phyloP scores from a whole-genome alignment of 2,329 filamentous ascomycete species.

The Westerdykella sp. region DNA sequence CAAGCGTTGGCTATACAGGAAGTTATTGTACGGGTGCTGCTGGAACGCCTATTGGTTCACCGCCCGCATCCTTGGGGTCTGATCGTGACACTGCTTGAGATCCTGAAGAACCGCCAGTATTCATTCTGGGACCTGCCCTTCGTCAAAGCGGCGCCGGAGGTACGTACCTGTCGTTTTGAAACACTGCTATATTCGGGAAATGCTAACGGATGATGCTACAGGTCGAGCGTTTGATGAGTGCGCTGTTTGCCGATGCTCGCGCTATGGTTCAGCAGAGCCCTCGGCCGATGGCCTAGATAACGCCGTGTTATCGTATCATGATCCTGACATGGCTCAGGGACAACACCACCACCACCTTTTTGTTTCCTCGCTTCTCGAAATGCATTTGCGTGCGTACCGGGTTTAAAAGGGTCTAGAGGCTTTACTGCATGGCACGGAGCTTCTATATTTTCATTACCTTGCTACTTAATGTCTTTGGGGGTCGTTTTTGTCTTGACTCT shows the following conservation, averaged over 20 bases:
- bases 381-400: conserved; percentile 32
- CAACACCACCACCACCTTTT: conserved; percentile 6
- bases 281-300: conserved; percentile 26
- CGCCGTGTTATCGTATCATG: neutral
- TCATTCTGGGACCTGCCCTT: conserved; percentile 90
- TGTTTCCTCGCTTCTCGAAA: conserved; percentile 16
- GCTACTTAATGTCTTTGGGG: conserved; percentile 13
- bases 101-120: conserved; percentile 86
- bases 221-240: conserved; percentile 44
- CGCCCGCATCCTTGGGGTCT: conserved; percentile 96
- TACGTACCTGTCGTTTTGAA: conserved; percentile 13
- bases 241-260: conserved; percentile 40
- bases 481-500: conserved; percentile 12
- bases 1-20: conserved; percentile 74
- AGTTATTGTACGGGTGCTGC: conserved; percentile 79
- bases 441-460: conserved; percentile 3
- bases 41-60: conserved; percentile 81
- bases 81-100: conserved; percentile 78
- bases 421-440: conserved; percentile 14
- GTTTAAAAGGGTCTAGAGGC: conserved; percentile 8
- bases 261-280: conserved; percentile 39
- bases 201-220: conserved; percentile 18
- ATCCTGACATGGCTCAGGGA: conserved; percentile 3
- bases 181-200: conserved; percentile 3
- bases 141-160: conserved; percentile 83